These are phyloP conservation scores for Myrica gale DNA, from an alignment of 306 rosid genomes.

Conservation along the genomic window DNA sequence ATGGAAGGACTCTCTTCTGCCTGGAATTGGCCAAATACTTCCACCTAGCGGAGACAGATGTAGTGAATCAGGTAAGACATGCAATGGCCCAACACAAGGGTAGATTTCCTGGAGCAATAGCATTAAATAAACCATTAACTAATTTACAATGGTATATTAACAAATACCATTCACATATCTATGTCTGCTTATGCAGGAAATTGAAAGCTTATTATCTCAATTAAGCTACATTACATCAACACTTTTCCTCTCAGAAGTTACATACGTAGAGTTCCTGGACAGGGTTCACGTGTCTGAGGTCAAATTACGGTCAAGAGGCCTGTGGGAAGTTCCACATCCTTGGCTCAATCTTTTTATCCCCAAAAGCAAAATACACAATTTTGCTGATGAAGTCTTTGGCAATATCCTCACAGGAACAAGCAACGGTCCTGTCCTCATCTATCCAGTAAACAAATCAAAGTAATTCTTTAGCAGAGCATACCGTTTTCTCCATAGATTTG, in stretches of 20 bases:
- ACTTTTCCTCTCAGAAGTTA: constrained; percentile 71
- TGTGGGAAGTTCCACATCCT: constrained; percentile 98
- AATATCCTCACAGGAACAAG: constrained; percentile 68
- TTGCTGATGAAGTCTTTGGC: constrained; percentile 79
- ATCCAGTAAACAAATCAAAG: constrained; percentile 89
- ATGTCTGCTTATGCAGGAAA: constrained; percentile 56
- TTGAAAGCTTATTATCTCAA: constrained; percentile 40
- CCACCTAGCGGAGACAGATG: constrained; percentile 38
- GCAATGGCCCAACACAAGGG: constrained; percentile 17
- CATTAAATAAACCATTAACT: neutral
- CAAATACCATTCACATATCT: constrained; percentile 5
- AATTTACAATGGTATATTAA: neutral
- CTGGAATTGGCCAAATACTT: constrained; percentile 86
- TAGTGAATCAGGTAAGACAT: constrained; percentile 53
- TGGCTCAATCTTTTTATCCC: constrained; percentile 98
- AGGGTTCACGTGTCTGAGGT: constrained; percentile 88
- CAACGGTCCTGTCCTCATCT: constrained; percentile 87
- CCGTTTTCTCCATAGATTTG: neutral
- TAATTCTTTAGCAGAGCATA: constrained; percentile 19
- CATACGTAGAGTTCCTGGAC: constrained; percentile 73
- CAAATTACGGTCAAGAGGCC: constrained; percentile 77
- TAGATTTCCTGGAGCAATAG: constrained; percentile 2
- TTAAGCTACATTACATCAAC: constrained; percentile 77
- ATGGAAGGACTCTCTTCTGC: constrained; percentile 83
- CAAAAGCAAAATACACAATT: constrained; percentile 66